Base-by-base conservation (phyloP, 139 green algal genomes). In the Asterochloris erici region DNA sequence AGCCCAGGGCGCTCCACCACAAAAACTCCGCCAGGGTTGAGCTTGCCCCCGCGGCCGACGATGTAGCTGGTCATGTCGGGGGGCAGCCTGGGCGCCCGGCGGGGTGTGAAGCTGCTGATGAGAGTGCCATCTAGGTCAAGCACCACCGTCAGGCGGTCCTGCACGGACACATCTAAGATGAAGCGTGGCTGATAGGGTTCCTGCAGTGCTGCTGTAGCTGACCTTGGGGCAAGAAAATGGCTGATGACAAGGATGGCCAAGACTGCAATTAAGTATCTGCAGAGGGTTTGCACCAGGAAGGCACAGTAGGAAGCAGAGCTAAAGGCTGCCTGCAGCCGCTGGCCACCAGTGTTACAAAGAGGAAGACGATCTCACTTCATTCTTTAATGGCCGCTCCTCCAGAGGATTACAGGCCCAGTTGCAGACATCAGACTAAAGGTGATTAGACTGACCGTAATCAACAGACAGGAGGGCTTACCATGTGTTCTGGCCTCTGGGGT, bases 111-210 rank as follows among this genome's bases (percentile, higher is more conserved):
- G 83, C 87, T 94, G 79, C 84, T 90, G 9, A 97, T 83, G 62
- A 98, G 89, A 0, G 93, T 98, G 77, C 93, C 93, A 83, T 98
- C 95, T 75, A 98, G 85, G 85, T 98, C 95, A 23, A 98, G 91
- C 85, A 96, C 92, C 27, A 97, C 91, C 47, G 87, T 94, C 74
- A 98, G 86, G 68, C 66, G 64, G 14, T 80, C 84, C 61, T 64
- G 78, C 66, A 81, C 64, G 24, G 0, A 17, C 60, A 62, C 74
- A 54, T 54, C 6, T 6, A 54, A 54, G 6, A 54, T 54, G 38
- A 54, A 54, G 38, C 38, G 6, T 54, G 38, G 38, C 38, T 54
- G 6, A 6, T 6, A 54, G 38, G 38, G 38, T 54, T 2, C 38
- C 6, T 54, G 38, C 38, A 6, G 38, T 6, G 6, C 38, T 54